Conservation (phyloP, 768 basidiomycete genomes). For the Lactarius deliciosus region DNA sequence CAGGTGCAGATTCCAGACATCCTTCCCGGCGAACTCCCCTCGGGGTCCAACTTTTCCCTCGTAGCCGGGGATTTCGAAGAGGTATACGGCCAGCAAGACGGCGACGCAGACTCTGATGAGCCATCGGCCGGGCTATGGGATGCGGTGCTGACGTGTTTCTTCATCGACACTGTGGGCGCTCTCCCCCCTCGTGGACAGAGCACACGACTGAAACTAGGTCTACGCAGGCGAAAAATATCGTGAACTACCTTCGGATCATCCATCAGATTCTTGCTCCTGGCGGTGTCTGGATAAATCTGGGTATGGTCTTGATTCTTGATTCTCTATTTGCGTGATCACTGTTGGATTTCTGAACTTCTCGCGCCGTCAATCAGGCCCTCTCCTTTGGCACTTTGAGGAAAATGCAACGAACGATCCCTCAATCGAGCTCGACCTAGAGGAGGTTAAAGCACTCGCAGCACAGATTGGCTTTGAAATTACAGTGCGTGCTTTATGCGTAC, state of each 20-base stretch:
- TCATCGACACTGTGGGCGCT: slow-evolving; percentile 82
- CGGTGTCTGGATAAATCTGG: slow-evolving; percentile 91
- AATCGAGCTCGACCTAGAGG: slow-evolving; percentile 86
- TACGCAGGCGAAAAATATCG: slow-evolving; percentile 81
- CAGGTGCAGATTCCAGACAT: slow-evolving; percentile 81
- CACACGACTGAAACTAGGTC: neutral
- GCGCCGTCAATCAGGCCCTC: slow-evolving; percentile 52
- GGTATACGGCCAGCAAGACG: slow-evolving; percentile 63
- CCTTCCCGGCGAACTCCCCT: slow-evolving; percentile 67
- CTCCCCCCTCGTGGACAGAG: neutral
- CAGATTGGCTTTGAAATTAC: slow-evolving; percentile 79
- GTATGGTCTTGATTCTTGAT: slow-evolving; percentile 37
- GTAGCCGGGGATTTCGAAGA: slow-evolving; percentile 96
- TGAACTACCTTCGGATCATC: slow-evolving; percentile 87
- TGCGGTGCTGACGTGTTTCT: slow-evolving; percentile 92
- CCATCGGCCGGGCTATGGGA: slow-evolving; percentile 83
- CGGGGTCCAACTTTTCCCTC: slow-evolving; percentile 69
- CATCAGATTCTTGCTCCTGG: slow-evolving; percentile 79
- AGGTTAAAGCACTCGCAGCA: slow-evolving; percentile 73
- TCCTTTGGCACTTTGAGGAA: slow-evolving; percentile 98
- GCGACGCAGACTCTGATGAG: slow-evolving; percentile 48
- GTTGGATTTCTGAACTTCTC: neutral
- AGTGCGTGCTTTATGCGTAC: slow-evolving; percentile 45
- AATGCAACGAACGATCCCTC: slow-evolving; percentile 76
- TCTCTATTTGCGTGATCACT: neutral